Evolutionary conservation across 1,284 basidiomycete genomes (phyloP).

Genomic region (Anthracocystis panici-leucophaei): DNA sequence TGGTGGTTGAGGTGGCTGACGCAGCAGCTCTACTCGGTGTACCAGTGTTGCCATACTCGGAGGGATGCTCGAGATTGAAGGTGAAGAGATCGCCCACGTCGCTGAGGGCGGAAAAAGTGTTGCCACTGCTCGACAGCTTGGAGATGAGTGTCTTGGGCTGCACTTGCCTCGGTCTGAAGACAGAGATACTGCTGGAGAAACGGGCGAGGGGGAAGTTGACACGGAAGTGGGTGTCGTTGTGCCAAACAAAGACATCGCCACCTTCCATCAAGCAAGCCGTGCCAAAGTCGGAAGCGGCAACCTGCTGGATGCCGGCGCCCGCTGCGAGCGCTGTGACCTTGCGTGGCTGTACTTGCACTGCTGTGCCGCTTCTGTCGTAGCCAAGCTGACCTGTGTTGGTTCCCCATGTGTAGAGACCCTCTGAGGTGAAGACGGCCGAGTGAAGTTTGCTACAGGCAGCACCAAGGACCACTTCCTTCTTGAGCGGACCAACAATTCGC

Average conservation of each 20-base stretch:
- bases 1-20: conserved; percentile 10
- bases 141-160: conserved; percentile 74
- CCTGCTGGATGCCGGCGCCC: conserved; percentile 58
- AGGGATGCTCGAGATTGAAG: conserved; percentile 74
- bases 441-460: conserved; percentile 88
- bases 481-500: conserved; percentile 81
- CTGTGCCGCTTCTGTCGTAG: conserved; percentile 74
- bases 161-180: conserved; percentile 69
- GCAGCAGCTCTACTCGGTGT: conserved; percentile 13
- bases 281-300: conserved; percentile 76
- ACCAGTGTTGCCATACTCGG: conserved; percentile 54
- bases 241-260: conserved; percentile 84
- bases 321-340: conserved; percentile 77
- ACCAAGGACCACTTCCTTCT: conserved; percentile 83
- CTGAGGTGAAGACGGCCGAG: conserved; percentile 87
- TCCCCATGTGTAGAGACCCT: conserved; percentile 93
- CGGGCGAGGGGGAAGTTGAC: conserved; percentile 72
- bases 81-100: conserved; percentile 91
- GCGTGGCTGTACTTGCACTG: conserved; percentile 83
- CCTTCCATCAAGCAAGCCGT: conserved; percentile 82
- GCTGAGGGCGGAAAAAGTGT: conserved; percentile 85
- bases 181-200: conserved; percentile 74
- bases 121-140: conserved; percentile 85
- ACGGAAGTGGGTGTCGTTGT: conserved; percentile 81
- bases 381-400: conserved; percentile 94